phyloP scores from a whole-genome alignment of 305 asterid species.

The Solanum aculeatissimum region DNA sequence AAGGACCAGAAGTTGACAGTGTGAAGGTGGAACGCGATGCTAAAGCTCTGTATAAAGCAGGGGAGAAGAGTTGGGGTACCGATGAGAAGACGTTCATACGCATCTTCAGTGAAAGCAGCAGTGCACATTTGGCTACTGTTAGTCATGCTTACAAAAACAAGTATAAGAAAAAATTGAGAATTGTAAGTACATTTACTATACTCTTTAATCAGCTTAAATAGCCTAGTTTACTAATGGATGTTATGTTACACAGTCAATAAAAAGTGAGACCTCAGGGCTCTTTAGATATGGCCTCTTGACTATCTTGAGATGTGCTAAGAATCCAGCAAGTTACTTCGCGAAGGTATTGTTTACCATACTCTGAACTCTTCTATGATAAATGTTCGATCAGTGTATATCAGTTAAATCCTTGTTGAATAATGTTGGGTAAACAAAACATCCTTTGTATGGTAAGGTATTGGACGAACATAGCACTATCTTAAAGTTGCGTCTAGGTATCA shows the following conservation, averaged over 20 bases:
- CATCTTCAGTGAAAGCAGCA: conserved; percentile 61
- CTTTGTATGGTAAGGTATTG: neutral
- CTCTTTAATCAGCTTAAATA: neutral
- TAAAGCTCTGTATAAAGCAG: conserved; percentile 76
- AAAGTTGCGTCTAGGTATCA: neutral
- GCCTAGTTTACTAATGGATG: neutral
- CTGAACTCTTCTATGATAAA: neutral
- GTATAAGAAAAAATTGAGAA: conserved; percentile 57
- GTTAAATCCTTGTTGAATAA: neutral
- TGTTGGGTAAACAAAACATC: neutral
- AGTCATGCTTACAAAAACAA: conserved; percentile 47
- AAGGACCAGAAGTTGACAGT: conserved; percentile 81
- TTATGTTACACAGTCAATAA: conserved; percentile 54
- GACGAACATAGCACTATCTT: neutral
- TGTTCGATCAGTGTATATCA: neutral
- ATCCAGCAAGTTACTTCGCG: conserved; percentile 71
- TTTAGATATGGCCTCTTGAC: conserved; percentile 72
- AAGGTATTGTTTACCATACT: conserved; percentile 33
- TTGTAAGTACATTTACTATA: conserved; percentile 20
- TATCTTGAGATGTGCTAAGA: conserved; percentile 59
- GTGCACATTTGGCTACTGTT: conserved; percentile 64
- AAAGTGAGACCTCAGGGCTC: conserved; percentile 70
- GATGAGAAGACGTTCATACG: conserved; percentile 70
- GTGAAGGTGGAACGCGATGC: conserved; percentile 68
- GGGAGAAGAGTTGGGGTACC: conserved; percentile 82